Evolutionary conservation across 805 yeast species (phyloP), one percentile per base, ranked within the genome.

Genomic region (Cyberlindnera mrakii): DNA sequence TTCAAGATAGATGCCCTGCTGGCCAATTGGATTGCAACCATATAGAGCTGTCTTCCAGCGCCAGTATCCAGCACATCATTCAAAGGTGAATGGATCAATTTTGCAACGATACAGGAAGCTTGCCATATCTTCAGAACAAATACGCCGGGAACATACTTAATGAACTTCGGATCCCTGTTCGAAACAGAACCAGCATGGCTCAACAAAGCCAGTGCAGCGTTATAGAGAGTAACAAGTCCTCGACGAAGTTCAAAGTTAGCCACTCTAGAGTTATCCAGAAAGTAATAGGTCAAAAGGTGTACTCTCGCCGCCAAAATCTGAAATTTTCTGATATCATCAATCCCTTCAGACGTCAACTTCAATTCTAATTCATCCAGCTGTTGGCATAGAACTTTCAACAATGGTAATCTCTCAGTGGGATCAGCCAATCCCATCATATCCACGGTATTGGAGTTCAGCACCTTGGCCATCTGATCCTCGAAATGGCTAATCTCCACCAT

Each of bases 121-220:
- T 93, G 98, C 96, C 98, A 89, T 25, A 90, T 76, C 38, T 83
- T 80, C 48, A 88, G 69, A 2, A 89, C 77, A 58, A 85, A 82
- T 2, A 86, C 88, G 40, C 85, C 85, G 0, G 99, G 98, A 37
- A 91, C 71, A 55, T 84, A 87, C 53, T 74, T 77, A 57, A 90
- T 76, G 55, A 87, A 83, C 30, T 68, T 70, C 35, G 75, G 73
- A 55, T 83, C 79, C 25, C 74, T 67, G 18, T 71, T 66, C 47
- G 82, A 81, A 48, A 88, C 78, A 16, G 70, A 58, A 40, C 77
- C 73, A 19, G 85, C 78, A 61, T 86, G 95, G 30, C 72, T 72
- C 40, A 91, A 66, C 14, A 89, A 66, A 2, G 82, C 75, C 33
- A 86, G 67, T 0, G 96, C 83, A 3, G 96, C 84, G 55, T 88